phyloP scores from a whole-genome alignment of 805 yeast genomes.

The Candida ipomoeae region DNA sequence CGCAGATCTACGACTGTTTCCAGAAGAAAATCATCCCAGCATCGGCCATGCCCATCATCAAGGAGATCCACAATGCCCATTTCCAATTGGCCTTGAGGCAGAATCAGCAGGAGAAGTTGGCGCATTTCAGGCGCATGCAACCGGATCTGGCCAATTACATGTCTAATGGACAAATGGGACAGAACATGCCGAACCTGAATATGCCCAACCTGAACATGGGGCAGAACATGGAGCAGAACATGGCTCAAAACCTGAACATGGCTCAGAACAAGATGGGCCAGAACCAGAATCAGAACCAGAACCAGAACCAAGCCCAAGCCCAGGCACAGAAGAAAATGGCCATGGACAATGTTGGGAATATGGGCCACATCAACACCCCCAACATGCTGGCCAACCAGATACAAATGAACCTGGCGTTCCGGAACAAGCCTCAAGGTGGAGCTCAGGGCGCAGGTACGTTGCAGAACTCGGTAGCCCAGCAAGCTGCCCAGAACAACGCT shows the following conservation, averaged over 20 bases:
- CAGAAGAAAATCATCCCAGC: slow-evolving; percentile 56
- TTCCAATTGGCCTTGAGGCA: slow-evolving; percentile 52
- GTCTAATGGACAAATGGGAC: not conserved
- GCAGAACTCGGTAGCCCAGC: slow-evolving; percentile 15
- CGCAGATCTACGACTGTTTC: slow-evolving; percentile 62
- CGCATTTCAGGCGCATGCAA: slow-evolving; percentile 15
- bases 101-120: slow-evolving; percentile 42
- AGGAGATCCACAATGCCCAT: slow-evolving; percentile 65
- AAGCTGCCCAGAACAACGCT: not conserved
- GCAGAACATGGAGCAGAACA: not conserved
- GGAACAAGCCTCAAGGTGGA: slow-evolving; percentile 4
- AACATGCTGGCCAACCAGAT: slow-evolving; percentile 6
- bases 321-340: slow-evolving; percentile 9
- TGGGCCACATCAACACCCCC: slow-evolving; percentile 10
- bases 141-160: not conserved
- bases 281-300: slow-evolving; percentile 2
- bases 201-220: not conserved
- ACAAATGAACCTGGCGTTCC: slow-evolving; percentile 11
- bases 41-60: slow-evolving; percentile 54
- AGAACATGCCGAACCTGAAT: not conserved
- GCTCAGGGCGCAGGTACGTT: not conserved
- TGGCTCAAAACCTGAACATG: slow-evolving; percentile 5
- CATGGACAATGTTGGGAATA: slow-evolving; percentile 11
- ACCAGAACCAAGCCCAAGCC: not conserved
- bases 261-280: not conserved